Base-by-base conservation (phyloP, 2,329 filamentous ascomycete species). In the Periconia macrospinosa region DNA sequence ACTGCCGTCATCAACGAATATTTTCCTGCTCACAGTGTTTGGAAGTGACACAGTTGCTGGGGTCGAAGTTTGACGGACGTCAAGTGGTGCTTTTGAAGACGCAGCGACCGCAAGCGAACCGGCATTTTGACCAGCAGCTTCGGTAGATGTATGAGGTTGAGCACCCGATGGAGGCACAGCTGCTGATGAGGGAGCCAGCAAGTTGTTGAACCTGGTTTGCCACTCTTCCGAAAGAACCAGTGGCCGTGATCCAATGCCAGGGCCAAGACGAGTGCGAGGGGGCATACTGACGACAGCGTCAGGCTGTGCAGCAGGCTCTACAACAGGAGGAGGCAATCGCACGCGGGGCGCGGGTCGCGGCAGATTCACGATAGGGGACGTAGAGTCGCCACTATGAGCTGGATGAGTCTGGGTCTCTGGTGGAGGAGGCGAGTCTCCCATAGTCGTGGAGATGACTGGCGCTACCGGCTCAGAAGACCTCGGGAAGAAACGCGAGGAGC, bases 161-260 rank as follows among this genome's bases (percentile, higher is more conserved):
- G 46, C 30, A 10, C 51, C 45, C 15, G 63, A 47, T 18, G 49
- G 50, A 75, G 8, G 74, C 41, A 52, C 44, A 40, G 57, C 54
- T 19, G 55, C 19, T 30, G 56, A 17, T 3, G 57, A 11, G 8
- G 43, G 43, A 2, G 59, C 48, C 51, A 87, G 80, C 43, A 96
- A 81, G 44, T 83, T 87, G 72, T 96, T 92, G 71, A 97, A 92
- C 65, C 86, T 86, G 63, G 89, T 87, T 72, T 96, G 91, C 92
- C 92, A 93, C 50, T 81, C 81, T 75, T 79, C 47, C 40, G 67
- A 66, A 55, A 68, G 79, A 72, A 54, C 62, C 59, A 75, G 68
- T 62, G 70, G 65, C 65, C 72, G 69, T 5, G 75, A 67, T 30
- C 72, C 71, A 48, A 73, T 52, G 30, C 60, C 60, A 41, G 61